These are phyloP conservation scores for Glycine tomentella DNA, from an alignment of 306 rosid species.

Conservation along the genomic window DNA sequence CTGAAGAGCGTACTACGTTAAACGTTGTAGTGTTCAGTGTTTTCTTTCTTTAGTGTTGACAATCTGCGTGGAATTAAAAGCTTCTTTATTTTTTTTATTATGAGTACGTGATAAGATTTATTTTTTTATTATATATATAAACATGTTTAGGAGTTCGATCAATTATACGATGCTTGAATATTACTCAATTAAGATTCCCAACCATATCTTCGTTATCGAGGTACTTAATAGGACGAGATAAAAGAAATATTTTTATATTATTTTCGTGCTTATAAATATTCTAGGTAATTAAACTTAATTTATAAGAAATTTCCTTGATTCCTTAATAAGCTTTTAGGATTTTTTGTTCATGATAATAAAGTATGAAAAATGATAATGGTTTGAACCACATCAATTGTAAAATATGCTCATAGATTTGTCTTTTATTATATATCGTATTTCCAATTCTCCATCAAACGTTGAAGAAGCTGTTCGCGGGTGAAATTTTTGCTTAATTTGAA, in stretches of 20 bases:
- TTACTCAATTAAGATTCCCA: constrained; percentile 35
- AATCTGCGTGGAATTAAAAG: constrained; percentile 4
- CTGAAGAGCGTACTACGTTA: not conserved
- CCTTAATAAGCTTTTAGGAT: too few relatives aligned
- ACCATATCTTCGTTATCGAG: not conserved
- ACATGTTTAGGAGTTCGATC: not conserved
- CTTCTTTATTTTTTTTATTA: not conserved
- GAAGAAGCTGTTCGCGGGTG: not conserved
- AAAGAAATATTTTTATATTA: not conserved
- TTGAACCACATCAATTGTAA: not conserved
- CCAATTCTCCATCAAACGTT: not conserved
- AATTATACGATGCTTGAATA: constrained; percentile 26
- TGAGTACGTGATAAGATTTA: too few relatives aligned
- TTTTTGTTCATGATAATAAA: too few relatives aligned
- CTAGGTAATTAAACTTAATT: not conserved
- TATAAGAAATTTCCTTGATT: too few relatives aligned
- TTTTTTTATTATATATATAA: too few relatives aligned
- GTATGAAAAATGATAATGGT: too few relatives aligned
- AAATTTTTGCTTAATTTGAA: not conserved
- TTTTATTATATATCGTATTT: not conserved
- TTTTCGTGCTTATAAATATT: not conserved
- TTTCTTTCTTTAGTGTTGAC: not conserved
- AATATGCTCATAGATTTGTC: not conserved
- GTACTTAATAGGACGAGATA: not conserved
- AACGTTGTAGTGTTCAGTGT: not conserved